Conservation (phyloP, 2,329 filamentous ascomycete species). For the Fusarium nygamai region DNA sequence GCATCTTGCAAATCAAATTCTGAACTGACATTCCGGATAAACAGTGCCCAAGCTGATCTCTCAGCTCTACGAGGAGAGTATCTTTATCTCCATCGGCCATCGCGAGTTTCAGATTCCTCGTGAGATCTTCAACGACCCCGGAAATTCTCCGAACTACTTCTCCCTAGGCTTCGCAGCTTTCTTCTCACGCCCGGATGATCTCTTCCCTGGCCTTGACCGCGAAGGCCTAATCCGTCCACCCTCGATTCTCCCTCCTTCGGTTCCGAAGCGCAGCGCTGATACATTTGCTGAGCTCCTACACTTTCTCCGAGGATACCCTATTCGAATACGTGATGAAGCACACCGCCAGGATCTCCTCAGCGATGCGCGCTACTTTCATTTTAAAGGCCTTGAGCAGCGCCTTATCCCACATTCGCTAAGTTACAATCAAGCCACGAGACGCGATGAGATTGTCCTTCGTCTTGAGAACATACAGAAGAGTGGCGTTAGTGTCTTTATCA, state of each 20-base stretch:
- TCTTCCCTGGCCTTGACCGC: conserved; percentile 87
- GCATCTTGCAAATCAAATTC: neutral
- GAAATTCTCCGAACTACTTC: conserved; percentile 96
- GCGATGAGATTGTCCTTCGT: conserved; percentile 80
- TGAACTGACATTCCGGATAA: neutral
- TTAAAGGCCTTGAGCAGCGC: conserved; percentile 89
- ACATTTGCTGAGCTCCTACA: conserved; percentile 85
- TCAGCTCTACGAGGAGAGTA: conserved; percentile 89
- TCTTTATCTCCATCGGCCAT: conserved; percentile 91
- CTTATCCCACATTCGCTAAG: conserved; percentile 80
- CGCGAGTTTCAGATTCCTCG: conserved; percentile 90
- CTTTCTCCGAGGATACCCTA: conserved; percentile 82
- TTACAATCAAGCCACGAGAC: conserved; percentile 75
- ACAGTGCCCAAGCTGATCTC: conserved; percentile 87
- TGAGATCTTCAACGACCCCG: conserved; percentile 84
- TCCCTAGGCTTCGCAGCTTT: conserved; percentile 89
- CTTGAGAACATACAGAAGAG: conserved; percentile 90
- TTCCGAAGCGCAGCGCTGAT: conserved; percentile 84
- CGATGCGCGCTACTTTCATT: conserved; percentile 92
- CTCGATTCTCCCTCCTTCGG: conserved; percentile 82
- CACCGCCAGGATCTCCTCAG: conserved; percentile 82
- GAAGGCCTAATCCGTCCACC: conserved; percentile 85
- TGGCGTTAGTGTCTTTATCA: conserved; percentile 74
- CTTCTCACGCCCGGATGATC: conserved; percentile 80
- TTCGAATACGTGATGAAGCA: conserved; percentile 77